phyloP scores from a whole-genome alignment of 768 basidiomycete species.

The Udeniomyces megalosporus region DNA sequence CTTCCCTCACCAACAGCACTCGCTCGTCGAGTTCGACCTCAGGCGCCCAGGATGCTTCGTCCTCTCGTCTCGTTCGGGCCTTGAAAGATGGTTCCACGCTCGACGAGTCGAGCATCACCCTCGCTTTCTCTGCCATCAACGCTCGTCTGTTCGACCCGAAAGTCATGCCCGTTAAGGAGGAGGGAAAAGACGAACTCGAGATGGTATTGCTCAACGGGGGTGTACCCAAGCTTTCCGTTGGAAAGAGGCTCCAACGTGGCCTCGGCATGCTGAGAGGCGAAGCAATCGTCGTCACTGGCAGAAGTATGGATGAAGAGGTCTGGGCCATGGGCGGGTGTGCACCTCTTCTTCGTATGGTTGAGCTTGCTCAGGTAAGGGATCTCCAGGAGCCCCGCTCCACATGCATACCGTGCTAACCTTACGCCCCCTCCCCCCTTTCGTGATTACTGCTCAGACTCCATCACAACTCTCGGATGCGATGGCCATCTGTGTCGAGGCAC shows the following conservation, averaged over 20 bases:
- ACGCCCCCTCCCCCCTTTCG: no score
- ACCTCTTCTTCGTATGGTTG: constrained; percentile 53
- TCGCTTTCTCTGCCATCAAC: constrained; percentile 17
- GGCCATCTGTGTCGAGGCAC: constrained; percentile 53
- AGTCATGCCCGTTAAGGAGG: constrained; percentile 8
- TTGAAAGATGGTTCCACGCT: constrained; percentile 33
- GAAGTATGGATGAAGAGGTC: constrained; percentile 53
- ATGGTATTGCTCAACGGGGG: constrained; percentile 5
- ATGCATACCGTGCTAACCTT: no score
- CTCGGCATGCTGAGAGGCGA: constrained; percentile 33
- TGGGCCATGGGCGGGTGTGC: constrained; percentile 74
- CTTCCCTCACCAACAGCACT: constrained; percentile 17
- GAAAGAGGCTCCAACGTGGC: background rate
- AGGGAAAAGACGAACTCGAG: constrained; percentile 5
- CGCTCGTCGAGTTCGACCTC: no score
- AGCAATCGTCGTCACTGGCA: constrained; percentile 41
- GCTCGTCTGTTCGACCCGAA: constrained; percentile 3
- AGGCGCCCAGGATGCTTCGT: background rate
- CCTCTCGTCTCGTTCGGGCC: constrained; percentile 36
- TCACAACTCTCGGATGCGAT: constrained; percentile 63
- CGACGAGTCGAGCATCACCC: constrained; percentile 18
- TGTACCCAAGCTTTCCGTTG: background rate
- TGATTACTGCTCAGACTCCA: constrained; percentile 41
- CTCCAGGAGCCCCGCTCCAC: background rate
- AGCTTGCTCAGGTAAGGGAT: constrained; percentile 49